Evolutionary conservation across 495 filamentous ascomycete species (phyloP), one percentile per base, ranked within the genome.

Genomic region (Hypomontagnella submonticulosa): DNA sequence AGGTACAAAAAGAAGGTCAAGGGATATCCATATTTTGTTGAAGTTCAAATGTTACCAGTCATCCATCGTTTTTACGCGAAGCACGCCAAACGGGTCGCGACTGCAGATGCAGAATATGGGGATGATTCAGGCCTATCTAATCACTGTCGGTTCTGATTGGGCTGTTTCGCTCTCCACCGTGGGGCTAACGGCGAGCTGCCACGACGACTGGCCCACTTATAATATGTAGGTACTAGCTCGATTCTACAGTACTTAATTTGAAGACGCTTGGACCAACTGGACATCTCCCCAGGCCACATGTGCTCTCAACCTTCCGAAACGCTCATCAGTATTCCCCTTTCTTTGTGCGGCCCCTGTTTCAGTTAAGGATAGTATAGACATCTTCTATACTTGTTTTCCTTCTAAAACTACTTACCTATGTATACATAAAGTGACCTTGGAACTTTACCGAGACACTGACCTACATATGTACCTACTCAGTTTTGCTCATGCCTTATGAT

Each of bases 81-180:
- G 34, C 20, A 69, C 46, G 46, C 56, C 50, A 69, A 69, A 48
- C 55, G 30, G 18, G 57, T 66, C 67, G 67, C 67, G 67, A 61
- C 67, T 54, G 42, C 36, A 37, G 47, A 32, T 58, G 32, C 54
- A 52, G 46, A 56, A 42, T 57, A 46, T 56, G 53, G 53, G 61
- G 61, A 42, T 56, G 41, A 33, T 51, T 49, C 40, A 18, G 32
- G 27, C 18, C 16, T 63, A 60, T 68, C 43, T 63, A 50, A 55
- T 61, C 55, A 47, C 5, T 52, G 7, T 20, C 1, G 11, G 1
- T 27, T 52, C 15, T 69, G 30, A 69, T 69, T 69, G 60, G 66
- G 4, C 54, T 0, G 12, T 12, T 5, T 20, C 30, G 6, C 4
- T 18, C 13, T 16, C 4, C 38, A n/a, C 9, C 9, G 48, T 61